Conservation (phyloP, 768 basidiomycete genomes). For the Rhodotorula sphaerocarpa region DNA sequence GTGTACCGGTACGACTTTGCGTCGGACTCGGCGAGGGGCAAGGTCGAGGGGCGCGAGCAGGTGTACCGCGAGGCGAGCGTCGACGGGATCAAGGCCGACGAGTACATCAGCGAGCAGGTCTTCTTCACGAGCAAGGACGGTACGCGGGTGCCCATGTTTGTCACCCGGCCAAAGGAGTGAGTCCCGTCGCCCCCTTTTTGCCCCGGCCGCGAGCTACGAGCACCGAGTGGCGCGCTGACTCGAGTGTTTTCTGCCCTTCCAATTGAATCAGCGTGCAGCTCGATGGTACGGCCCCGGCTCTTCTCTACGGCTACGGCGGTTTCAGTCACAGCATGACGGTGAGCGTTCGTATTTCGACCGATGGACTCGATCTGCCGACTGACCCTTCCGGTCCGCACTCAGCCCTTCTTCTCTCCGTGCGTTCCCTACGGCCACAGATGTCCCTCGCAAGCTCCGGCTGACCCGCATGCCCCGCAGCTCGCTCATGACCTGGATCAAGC, state of each 20-base stretch:
- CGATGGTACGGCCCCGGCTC: constrained; percentile 66
- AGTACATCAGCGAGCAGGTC: constrained; percentile 66
- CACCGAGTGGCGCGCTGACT: neutral
- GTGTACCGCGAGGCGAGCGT: constrained; percentile 56
- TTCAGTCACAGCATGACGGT: constrained; percentile 52
- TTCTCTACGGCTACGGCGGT: constrained; percentile 77
- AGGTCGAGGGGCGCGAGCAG: constrained; percentile 42
- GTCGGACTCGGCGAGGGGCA: neutral
- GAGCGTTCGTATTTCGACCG: no score
- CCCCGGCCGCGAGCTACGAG: no score
- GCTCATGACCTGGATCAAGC: constrained; percentile 64
- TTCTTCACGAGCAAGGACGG: constrained; percentile 76
- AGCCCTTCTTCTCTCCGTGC: constrained; percentile 59
- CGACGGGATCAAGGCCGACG: constrained; percentile 56
- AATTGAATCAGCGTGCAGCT: constrained; percentile 10
- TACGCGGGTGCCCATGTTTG: constrained; percentile 74
- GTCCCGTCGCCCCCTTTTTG: neutral
- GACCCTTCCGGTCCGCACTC: no score
- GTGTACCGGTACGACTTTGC: constrained; percentile 58
- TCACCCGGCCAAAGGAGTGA: constrained; percentile 60
- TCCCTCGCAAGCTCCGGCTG: neutral
- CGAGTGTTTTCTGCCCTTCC: neutral
- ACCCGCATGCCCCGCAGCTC: constrained; percentile 31
- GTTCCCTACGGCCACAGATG: neutral
- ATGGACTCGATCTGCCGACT: no score